Conservation (phyloP, 2,329 filamentous ascomycete species). For the Sporothrix globosa region DNA sequence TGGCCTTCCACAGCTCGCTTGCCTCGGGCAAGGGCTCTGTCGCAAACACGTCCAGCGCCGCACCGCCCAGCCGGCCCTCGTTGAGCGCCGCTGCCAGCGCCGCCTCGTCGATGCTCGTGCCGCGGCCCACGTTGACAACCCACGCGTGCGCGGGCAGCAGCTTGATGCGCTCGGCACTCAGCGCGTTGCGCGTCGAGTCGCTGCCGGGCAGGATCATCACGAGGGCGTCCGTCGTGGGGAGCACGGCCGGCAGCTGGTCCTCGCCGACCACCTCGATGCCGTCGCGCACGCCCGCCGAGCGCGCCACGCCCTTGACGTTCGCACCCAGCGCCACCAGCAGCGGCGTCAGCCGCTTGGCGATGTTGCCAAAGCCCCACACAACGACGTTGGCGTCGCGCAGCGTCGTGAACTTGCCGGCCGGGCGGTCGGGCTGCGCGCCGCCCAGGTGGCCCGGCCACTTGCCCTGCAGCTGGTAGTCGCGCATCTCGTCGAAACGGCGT, state of each 20-base stretch:
- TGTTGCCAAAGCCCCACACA: conserved; percentile 56
- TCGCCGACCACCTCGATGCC: conserved; percentile 50
- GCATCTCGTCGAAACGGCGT: conserved; percentile 50
- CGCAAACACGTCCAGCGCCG: conserved; percentile 55
- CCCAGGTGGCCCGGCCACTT: conserved; percentile 54
- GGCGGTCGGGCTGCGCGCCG: conserved; percentile 45
- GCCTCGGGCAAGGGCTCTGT: conserved; percentile 49
- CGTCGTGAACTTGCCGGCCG: conserved; percentile 49
- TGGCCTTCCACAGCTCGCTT: conserved; percentile 41
- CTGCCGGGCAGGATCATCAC: conserved; percentile 55
- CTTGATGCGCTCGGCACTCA: conserved; percentile 47
- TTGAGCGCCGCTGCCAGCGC: conserved; percentile 53
- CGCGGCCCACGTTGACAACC: conserved; percentile 54
- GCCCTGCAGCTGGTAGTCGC: conserved; percentile 50
- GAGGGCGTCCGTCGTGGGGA: conserved; percentile 51
- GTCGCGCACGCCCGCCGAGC: conserved; percentile 58
- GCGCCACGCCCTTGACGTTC: conserved; percentile 61
- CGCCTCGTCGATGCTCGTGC: conserved; percentile 54
- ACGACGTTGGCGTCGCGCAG: conserved; percentile 50
- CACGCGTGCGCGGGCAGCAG: conserved; percentile 47
- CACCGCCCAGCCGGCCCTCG: conserved; percentile 50
- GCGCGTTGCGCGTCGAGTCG: conserved; percentile 46
- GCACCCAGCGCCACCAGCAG: conserved; percentile 54
- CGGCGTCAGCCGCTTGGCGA: conserved; percentile 51
- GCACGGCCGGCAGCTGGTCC: conserved; percentile 45